Conservation (phyloP, 2,329 filamentous ascomycete genomes). For the Cryphonectria nitschkei region DNA sequence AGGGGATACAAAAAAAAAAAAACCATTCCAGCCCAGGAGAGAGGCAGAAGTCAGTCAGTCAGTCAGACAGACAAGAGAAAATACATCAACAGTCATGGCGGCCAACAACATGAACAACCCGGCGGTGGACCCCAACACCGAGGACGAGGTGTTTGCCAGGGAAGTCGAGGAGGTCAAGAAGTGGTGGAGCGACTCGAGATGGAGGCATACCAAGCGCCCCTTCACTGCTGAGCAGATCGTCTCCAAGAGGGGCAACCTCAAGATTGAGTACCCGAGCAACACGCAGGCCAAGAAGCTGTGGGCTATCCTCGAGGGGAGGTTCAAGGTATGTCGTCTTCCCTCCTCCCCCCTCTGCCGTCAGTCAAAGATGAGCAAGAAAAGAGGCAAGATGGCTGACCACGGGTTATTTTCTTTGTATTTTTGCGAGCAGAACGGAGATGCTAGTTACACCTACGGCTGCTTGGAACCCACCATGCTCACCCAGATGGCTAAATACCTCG, state of each 20-base stretch:
- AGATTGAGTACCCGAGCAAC: slow-evolving; percentile 91
- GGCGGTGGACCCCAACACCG: slow-evolving; percentile 58
- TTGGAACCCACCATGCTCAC: slow-evolving; percentile 98
- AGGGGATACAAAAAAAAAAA: not conserved
- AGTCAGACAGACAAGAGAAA: not conserved
- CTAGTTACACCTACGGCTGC: slow-evolving; percentile 95
- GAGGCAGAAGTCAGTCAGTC: not conserved
- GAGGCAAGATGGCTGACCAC: not conserved
- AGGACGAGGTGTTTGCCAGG: slow-evolving; percentile 72
- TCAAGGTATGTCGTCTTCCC: slow-evolving; percentile 63
- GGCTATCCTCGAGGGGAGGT: slow-evolving; percentile 84
- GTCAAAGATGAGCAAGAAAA: too few relatives aligned
- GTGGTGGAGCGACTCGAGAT: slow-evolving; percentile 93
- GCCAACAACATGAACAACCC: slow-evolving; percentile 65
- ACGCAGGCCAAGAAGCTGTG: slow-evolving; percentile 91
- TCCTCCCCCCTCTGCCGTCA: too few relatives aligned
- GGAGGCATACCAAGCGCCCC: slow-evolving; percentile 88
- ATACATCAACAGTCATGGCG: slow-evolving; percentile 52
- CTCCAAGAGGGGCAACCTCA: slow-evolving; percentile 88
- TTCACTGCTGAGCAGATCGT: slow-evolving; percentile 98
- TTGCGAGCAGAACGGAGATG: slow-evolving; percentile 69
- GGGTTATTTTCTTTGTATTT: not conserved
- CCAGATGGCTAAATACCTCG: slow-evolving; percentile 98
- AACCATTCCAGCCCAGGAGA: not conserved
- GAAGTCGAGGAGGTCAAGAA: slow-evolving; percentile 88